Percentiles rank a stretch among this genome's conserved stretches.
These are phyloP conservation scores for Eragrostis tef DNA, from an alignment of 202 grass and related monocot genomes.

Conservation along the genomic window DNA sequence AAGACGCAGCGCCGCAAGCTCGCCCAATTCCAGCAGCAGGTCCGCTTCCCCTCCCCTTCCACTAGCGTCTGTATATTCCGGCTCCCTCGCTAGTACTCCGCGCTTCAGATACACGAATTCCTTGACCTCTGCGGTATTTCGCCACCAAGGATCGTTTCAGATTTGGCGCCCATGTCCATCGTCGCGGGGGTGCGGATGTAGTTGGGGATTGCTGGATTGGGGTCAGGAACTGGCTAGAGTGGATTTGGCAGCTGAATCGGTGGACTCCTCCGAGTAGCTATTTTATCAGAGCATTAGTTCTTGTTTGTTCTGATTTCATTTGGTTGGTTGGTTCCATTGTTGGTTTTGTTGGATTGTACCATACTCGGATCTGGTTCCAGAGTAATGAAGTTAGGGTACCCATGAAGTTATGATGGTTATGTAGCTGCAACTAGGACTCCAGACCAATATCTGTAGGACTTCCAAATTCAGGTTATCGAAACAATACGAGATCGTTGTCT, in stretches of 20 bases:
- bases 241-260: neutral
- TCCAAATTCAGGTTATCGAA: neutral
- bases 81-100: neutral
- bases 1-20: constrained; percentile 98
- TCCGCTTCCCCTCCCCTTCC: neutral
- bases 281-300: constrained; percentile 3
- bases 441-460: neutral
- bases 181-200: neutral
- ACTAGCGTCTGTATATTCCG: neutral
- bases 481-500: neutral
- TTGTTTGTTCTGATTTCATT: neutral
- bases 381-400: neutral
- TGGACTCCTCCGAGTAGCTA: neutral
- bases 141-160: constrained; percentile 16
- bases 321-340: constrained; percentile 16
- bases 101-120: neutral
- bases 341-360: constrained; percentile 12
- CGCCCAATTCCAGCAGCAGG: constrained; percentile 92
- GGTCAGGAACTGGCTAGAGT: constrained; percentile 18
- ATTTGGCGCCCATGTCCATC: constrained; percentile 25
- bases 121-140: neutral
- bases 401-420: too few species aligned
- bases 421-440: neutral
- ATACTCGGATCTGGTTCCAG: constrained; percentile 14
- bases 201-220: neutral